These are phyloP conservation scores for Backusella tuberculispora DNA, from an alignment of 192 early-diverging fungal genomes.

Conservation along the genomic window DNA sequence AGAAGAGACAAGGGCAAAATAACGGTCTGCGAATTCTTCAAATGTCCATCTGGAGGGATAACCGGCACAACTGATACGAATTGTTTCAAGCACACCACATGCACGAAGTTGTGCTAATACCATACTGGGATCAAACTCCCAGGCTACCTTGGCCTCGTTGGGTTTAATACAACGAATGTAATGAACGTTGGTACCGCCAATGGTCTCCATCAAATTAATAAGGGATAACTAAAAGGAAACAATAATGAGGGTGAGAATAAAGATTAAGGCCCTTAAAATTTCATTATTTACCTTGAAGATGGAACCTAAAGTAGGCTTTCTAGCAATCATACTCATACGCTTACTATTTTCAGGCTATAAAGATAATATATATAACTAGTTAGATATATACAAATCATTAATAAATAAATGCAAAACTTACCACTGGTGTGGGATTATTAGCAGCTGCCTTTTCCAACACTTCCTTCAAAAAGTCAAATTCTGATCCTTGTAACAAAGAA, in stretches of 20 bases:
- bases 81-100: slow-evolving; percentile 99
- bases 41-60: slow-evolving; percentile 92
- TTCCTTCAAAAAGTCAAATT: slow-evolving; percentile 82
- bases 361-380: not conserved
- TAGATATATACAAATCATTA: not conserved
- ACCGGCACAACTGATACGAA: slow-evolving; percentile 97
- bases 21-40: slow-evolving; percentile 90
- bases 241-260: not conserved
- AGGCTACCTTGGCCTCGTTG: slow-evolving; percentile 91
- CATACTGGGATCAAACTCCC: slow-evolving; percentile 93
- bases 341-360: slow-evolving; percentile 38
- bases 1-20: slow-evolving; percentile 63
- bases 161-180: slow-evolving; percentile 99
- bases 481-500: slow-evolving; percentile 73
- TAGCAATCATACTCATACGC: slow-evolving; percentile 57
- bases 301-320: slow-evolving; percentile 93
- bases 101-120: slow-evolving; percentile 93
- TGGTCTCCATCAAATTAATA: slow-evolving; percentile 94
- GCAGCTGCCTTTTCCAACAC: slow-evolving; percentile 68
- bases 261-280: not conserved
- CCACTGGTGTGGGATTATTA: slow-evolving; percentile 45
- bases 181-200: slow-evolving; percentile 89
- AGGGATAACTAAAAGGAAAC: slow-evolving; percentile 62
- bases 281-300: slow-evolving; percentile 80
- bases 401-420: slow-evolving; percentile 25